Percentiles rank a stretch among this genome's conserved stretches.
These are phyloP conservation scores for Candida glucosophila DNA, from an alignment of 1,139 yeast species.

Conservation along the genomic window DNA sequence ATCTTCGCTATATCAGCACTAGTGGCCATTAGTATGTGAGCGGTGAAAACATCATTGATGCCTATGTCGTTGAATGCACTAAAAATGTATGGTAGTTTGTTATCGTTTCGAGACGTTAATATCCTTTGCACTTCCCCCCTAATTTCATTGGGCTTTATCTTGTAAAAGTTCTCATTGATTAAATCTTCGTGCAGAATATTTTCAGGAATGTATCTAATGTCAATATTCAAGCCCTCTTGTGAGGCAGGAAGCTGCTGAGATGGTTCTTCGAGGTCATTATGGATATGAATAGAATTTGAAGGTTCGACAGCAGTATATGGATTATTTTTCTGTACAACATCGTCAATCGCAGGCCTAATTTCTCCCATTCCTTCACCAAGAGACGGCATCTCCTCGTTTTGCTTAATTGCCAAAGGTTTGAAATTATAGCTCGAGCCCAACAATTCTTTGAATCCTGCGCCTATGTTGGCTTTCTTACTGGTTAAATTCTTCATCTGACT, in stretches of 20 bases:
- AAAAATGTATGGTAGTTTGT: slow-evolving; percentile 7
- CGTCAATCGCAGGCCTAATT: slow-evolving; percentile 26
- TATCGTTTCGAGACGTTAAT: slow-evolving; percentile 4
- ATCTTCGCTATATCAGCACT: slow-evolving; percentile 12
- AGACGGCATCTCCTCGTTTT: slow-evolving; percentile 9
- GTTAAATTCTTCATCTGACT: slow-evolving; percentile 44
- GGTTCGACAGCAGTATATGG: background rate
- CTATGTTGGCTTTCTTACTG: slow-evolving; percentile 6
- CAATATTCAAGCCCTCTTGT: slow-evolving; percentile 1
- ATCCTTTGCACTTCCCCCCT: slow-evolving; percentile 3
- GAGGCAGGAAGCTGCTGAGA: slow-evolving; percentile 1
- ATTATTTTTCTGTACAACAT: slow-evolving; percentile 6
- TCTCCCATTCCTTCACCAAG: slow-evolving; percentile 36
- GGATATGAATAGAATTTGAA: background rate
- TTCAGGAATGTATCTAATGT: slow-evolving; percentile 6
- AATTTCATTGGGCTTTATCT: slow-evolving; percentile 2
- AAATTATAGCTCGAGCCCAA: slow-evolving; percentile 6
- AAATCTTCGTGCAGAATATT: slow-evolving; percentile 7
- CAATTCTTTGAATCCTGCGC: slow-evolving; percentile 4
- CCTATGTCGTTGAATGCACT: slow-evolving; percentile 14
- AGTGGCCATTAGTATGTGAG: slow-evolving; percentile 21
- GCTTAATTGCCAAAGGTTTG: slow-evolving; percentile 1
- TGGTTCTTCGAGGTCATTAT: slow-evolving; percentile 1
- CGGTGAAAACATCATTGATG: slow-evolving; percentile 15
- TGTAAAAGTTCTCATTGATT: slow-evolving; percentile 8